Conservation (phyloP, 345 rosid genomes). For the Syzygium aromaticum region DNA sequence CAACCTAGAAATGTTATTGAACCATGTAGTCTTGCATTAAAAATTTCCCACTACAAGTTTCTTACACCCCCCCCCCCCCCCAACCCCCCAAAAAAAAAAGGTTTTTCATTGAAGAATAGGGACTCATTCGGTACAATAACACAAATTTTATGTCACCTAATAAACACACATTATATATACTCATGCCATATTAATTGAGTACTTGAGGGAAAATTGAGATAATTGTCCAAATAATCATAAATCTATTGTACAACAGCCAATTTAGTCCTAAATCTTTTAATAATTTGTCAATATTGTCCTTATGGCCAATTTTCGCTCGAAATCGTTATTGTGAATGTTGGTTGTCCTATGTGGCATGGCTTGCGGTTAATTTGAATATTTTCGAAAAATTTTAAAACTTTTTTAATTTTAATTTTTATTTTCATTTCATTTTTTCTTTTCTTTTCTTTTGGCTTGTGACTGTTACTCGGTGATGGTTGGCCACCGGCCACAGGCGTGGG, state of each 20-base stretch:
- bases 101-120: background rate
- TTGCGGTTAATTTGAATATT: background rate
- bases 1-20: background rate
- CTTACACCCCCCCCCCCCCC: background rate
- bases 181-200: background rate
- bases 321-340: background rate
- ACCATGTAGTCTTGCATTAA: background rate
- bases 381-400: background rate
- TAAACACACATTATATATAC: too few species aligned
- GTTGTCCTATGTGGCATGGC: accelerated
- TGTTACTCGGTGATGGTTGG: accelerated
- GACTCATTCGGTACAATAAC: background rate
- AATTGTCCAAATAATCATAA: background rate
- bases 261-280: background rate
- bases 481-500: background rate
- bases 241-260: background rate
- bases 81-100: too few species aligned
- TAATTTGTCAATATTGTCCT: background rate
- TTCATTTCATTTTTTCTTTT: background rate
- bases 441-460: background rate
- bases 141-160: background rate
- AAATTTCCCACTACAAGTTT: background rate
- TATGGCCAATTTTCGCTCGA: accelerated
- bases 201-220: background rate
- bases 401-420: background rate